These are phyloP conservation scores for Phytophthora ramorum DNA, from an alignment of 352 stramenopile species.

Conservation along the genomic window DNA sequence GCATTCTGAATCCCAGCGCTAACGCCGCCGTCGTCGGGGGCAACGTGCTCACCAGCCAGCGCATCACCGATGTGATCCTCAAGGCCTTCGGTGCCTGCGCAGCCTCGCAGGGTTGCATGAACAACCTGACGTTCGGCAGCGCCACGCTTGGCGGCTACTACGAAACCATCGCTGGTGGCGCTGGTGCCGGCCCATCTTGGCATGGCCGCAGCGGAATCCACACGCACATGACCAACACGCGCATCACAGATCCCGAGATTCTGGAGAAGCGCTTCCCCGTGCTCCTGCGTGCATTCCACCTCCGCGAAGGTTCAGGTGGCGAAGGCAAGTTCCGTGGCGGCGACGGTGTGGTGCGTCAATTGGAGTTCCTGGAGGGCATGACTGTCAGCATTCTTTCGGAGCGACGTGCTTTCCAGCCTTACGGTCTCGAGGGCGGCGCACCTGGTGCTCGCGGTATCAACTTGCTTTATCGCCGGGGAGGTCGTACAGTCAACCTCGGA, in stretches of 20 bases:
- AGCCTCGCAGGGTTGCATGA: slow-evolving; percentile 99
- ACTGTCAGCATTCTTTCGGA: slow-evolving; percentile 98
- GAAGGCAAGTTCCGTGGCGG: slow-evolving; percentile 91
- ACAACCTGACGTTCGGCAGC: slow-evolving; percentile 99
- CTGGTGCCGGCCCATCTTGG: slow-evolving; percentile 96
- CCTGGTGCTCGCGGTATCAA: slow-evolving; percentile 94
- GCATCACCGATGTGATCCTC: slow-evolving; percentile 98
- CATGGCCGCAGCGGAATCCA: slow-evolving; percentile 97
- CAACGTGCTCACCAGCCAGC: slow-evolving; percentile 98
- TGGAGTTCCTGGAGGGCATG: slow-evolving; percentile 96
- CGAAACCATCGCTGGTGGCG: slow-evolving; percentile 98
- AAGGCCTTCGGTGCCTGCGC: slow-evolving; percentile 96
- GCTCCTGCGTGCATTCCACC: slow-evolving; percentile 85
- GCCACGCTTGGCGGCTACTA: slow-evolving; percentile 96
- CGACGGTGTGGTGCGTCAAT: slow-evolving; percentile 95
- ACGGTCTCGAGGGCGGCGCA: slow-evolving; percentile 94
- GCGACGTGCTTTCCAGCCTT: slow-evolving; percentile 95
- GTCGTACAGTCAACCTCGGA: slow-evolving; percentile 76
- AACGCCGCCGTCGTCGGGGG: slow-evolving; percentile 97
- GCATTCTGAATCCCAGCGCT: slow-evolving; percentile 95
- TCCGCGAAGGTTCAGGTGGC: slow-evolving; percentile 92
- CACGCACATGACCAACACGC: slow-evolving; percentile 99
- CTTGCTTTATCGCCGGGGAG: slow-evolving; percentile 80
- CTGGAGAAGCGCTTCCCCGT: slow-evolving; percentile 97
- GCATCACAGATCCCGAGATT: slow-evolving; percentile 99